Percentiles rank a stretch among this genome's conserved stretches.
Evolutionary conservation across 1,284 basidiomycete species (phyloP).

Genomic region (Mycosarcoma maydis): DNA sequence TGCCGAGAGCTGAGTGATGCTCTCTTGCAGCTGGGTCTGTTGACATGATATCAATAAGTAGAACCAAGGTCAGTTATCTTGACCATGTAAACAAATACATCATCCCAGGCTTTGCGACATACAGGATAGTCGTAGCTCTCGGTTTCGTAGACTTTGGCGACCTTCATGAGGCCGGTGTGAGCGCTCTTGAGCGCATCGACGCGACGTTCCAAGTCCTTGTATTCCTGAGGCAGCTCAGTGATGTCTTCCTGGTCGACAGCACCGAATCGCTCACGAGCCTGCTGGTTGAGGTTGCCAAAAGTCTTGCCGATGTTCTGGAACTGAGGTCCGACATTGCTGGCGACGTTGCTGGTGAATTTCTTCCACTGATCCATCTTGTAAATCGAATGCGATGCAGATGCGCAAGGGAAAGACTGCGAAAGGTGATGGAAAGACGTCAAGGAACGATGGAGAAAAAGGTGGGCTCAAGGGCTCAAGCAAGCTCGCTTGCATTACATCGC

Average conservation of each 20-base stretch:
- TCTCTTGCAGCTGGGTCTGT: slow-evolving; percentile 70
- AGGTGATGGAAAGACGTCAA: no score
- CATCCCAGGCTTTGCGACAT: slow-evolving; percentile 68
- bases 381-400: background rate
- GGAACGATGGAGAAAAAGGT: background rate
- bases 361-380: slow-evolving; percentile 79
- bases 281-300: slow-evolving; percentile 78
- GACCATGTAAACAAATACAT: background rate
- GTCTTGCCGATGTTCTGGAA: slow-evolving; percentile 78
- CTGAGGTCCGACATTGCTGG: slow-evolving; percentile 59
- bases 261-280: slow-evolving; percentile 79
- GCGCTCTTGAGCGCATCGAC: slow-evolving; percentile 86
- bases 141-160: slow-evolving; percentile 56
- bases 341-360: slow-evolving; percentile 58
- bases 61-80: background rate
- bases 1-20: slow-evolving; percentile 69
- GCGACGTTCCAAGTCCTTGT: slow-evolving; percentile 91
- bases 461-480: background rate
- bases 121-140: slow-evolving; percentile 65
- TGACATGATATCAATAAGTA: background rate
- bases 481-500: slow-evolving; percentile 5
- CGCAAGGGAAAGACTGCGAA: background rate
- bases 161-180: slow-evolving; percentile 82
- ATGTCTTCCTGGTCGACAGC: slow-evolving; percentile 89
- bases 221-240: slow-evolving; percentile 83